A percentile compares a stretch with the other conserved stretches of the same genome.
Conservation (phyloP, 371 early-diverging fungal genomes). For the Apophysomyces sp. region DNA sequence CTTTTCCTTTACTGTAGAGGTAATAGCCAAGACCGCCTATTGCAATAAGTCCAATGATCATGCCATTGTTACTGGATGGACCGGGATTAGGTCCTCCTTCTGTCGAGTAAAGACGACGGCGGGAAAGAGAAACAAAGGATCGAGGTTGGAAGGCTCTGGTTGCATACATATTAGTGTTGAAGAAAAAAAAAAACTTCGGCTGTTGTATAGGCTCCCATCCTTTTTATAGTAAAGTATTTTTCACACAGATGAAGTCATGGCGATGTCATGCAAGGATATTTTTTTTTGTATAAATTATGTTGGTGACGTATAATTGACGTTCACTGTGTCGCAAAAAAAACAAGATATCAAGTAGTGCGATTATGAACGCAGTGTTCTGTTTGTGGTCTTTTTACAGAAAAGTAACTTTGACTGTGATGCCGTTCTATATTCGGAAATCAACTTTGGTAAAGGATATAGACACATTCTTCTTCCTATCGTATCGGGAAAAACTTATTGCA, state of each 20-base stretch:
- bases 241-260: not conserved
- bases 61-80: not conserved
- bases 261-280: constrained; percentile 2
- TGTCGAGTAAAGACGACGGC: not conserved
- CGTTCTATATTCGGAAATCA: no score
- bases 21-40: constrained; percentile 5
- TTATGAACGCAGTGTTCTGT: no score
- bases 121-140: not conserved
- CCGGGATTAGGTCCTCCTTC: not conserved
- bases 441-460: no score
- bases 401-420: no score
- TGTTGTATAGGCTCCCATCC: not conserved
- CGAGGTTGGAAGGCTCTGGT: not conserved
- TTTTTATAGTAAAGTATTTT: not conserved
- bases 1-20: constrained; percentile 5
- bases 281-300: no score
- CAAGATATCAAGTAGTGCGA: no score
- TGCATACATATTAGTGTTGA: not conserved
- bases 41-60: constrained; percentile 1
- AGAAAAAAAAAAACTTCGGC: not conserved
- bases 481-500: no score
- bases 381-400: no score
- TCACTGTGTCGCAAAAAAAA: no score
- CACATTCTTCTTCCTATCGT: no score
- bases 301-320: no score